Base-by-base conservation (phyloP, 805 yeast species). In the Blastobotrys parvus region DNA sequence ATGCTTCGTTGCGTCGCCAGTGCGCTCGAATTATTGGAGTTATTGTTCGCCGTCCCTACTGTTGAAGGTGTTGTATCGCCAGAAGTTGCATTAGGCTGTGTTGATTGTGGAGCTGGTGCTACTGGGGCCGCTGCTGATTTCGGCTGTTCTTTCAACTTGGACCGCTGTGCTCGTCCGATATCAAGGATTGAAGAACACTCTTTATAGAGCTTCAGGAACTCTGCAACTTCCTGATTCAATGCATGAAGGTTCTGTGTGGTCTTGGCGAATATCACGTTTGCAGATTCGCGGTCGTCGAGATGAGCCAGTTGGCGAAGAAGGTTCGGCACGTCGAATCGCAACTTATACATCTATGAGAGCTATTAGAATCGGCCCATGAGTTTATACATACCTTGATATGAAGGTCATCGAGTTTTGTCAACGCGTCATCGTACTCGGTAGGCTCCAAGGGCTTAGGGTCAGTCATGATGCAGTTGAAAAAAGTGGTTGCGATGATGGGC, bases 211-310 rank as follows among this genome's bases (percentile, higher is more conserved):
- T 23, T 20, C 6, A 33, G 15, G 36, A 49, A 47, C 27, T 42
- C 46, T 13, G 40, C 51, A 3, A 48, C 41, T 15, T 45, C 48
- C 20, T 21, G 20, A 20, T 46, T 39, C 41, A 50, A 37, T 15
- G 17, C 18, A 10, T 37, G 22, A 10, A 43, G 50, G 11, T 43
- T 45, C 30, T 41, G 41, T 11, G 43, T 40, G 29, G 33, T 23
- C 31, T 36, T 37, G 21, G 33, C 22, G 29, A 49, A 49, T 11
- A 45, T 40, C n/a, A 31, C 41, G 20, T 32, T 19, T 8, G 50
- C 45, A 38, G 51, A 18, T 16, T 49, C 46, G 11, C 47, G 42
- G 16, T 48, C 53, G 35, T 49, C 51, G 22, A 49, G n/a, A 30
- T 47, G 51, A 18, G 53, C 51, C 40, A 49, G 39, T 3, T 39